These are phyloP conservation scores for Aristolochia contorta DNA, from an alignment of 164 flowering plant species.

Conservation along the genomic window DNA sequence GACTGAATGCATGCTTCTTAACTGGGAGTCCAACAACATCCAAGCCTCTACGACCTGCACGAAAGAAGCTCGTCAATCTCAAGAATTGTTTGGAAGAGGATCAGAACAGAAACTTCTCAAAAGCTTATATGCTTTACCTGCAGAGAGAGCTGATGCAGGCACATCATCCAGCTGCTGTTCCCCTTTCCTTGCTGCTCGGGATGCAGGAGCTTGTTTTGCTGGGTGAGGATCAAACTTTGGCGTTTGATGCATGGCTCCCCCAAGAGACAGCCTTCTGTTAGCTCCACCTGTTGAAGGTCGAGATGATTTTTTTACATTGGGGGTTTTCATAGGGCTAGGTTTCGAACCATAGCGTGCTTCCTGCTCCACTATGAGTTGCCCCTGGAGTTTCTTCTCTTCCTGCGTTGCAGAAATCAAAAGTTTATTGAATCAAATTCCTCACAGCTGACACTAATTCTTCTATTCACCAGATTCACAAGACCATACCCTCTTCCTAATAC, in stretches of 20 bases:
- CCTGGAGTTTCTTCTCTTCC: constrained; percentile 82
- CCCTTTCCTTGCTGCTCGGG: constrained; percentile 22
- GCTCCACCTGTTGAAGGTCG: not conserved
- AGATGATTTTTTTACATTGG: not conserved
- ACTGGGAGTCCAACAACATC: constrained; percentile 52
- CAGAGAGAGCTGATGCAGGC: constrained; percentile 25
- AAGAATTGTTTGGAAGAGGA: not conserved
- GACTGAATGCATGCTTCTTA: constrained; percentile 35
- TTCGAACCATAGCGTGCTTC: not conserved
- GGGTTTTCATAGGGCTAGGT: constrained; percentile 3
- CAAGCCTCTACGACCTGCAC: constrained; percentile 50
- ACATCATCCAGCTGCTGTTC: constrained; percentile 29
- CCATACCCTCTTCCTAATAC: constrained; percentile 62
- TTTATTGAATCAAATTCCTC: not conserved
- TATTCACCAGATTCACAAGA: no score
- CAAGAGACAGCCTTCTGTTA: not conserved
- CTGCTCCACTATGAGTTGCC: constrained; percentile 1
- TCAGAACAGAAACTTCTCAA: not conserved
- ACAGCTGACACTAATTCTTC: not conserved
- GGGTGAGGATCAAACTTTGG: not conserved
- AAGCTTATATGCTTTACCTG: constrained; percentile 22
- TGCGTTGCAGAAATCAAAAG: constrained; percentile 10
- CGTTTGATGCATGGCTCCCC: not conserved
- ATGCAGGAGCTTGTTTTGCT: not conserved
- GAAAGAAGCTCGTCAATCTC: not conserved